Evolutionary conservation across 202 grass and related monocot species (phyloP), one percentile per base, ranked within the genome.

Genomic region (Alloteropsis angusta): DNA sequence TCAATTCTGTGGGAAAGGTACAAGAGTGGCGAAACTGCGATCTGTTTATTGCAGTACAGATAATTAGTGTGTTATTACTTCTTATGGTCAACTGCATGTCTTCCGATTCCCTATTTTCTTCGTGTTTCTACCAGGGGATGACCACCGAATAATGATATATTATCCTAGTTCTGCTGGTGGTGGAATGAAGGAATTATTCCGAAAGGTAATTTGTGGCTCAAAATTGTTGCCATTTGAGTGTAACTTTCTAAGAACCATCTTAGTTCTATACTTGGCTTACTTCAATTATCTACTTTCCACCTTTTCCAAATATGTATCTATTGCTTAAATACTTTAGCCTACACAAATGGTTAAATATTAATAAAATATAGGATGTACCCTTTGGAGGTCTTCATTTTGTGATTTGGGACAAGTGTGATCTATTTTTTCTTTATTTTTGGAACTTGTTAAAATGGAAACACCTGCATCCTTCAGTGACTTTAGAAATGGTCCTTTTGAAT

Each of bases 81-180:
- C 46, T 16, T 37, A 57, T 65, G 35, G 56, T 82, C 66, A 88
- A 23, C 71, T 61, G 68, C 12, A 63, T 72, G 71, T 36, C n/a
- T 61, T 43, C 68, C 47, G 52, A 54, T 56, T 71, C 66, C 30
- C 39, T 48, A 26, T 43, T 44, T 16, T 69, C 68, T 30, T 11
- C 37, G 15, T 76, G 56, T 73, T 71, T 75, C 15, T 38, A 81
- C 28, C 76, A 99, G 96, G 96, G 46, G 96, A 99, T 82, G 88
- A 99, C 48, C 96, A 99, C 71, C 88, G 96, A 85, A 99, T 99
- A 86, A 99, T 99, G 96, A 98, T 98, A 81, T 98, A 98, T 68
- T 98, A 98, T 85, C 96, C 96, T 66, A 98, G 80, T 77, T 95
- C 86, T 86, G 96, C 96, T 89, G 96, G 96, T 21, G 90, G 96